Evolutionary conservation across 2,329 filamentous ascomycete genomes (phyloP), one percentile per base, ranked within the genome.

Genomic region (Davidsoniella australis): DNA sequence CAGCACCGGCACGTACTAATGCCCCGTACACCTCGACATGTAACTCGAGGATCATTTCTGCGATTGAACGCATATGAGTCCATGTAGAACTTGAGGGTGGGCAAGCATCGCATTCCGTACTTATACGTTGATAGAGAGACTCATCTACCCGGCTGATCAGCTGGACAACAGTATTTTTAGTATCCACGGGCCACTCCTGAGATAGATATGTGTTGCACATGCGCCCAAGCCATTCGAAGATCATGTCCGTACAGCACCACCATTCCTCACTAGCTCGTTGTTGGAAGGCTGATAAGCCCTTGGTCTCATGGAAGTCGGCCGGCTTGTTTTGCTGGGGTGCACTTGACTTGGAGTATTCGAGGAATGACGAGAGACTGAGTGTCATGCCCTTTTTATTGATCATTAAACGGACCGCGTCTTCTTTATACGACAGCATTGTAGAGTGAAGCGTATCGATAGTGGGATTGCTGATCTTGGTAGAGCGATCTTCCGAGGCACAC

Each of bases 21-120:
- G 47, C 52, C 17, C 77, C 73, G 54, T 75, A 77, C 5, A 78
- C 68, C 54, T 79, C 76, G 8, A 80, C 64, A 51, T 78, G 73
- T 4, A 80, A 65, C 57, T 80, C 76, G 46, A 78, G 75, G 1
- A 78, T 59, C 68, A 77, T 78, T 47, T 77, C 69, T 2, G 73
- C 66, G 5, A 73, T 56, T 9, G 29, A 29, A 10, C 51, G 47
- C 9, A 49, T 23, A n/a, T 49, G 42, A 4, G 43, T 46, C 43
- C 51, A 53, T 3, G 17, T 23, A 2, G 38, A 5, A 17, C 41
- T 47, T 24, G 29, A 43, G 3, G 40, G 12, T 8, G 24, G 16
- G 5, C 18, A 16, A 23, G n/a, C 20, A 5, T 23, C 43, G 29
- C 38, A 45, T 5, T 53, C 51, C 9, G 20, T 17, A 17, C 23